A percentile compares a stretch with the other conserved stretches of the same genome.
These are phyloP conservation scores for button mushroom (Agaricus bisporus) DNA, from an alignment of 768 basidiomycete genomes.

Conservation along the genomic window DNA sequence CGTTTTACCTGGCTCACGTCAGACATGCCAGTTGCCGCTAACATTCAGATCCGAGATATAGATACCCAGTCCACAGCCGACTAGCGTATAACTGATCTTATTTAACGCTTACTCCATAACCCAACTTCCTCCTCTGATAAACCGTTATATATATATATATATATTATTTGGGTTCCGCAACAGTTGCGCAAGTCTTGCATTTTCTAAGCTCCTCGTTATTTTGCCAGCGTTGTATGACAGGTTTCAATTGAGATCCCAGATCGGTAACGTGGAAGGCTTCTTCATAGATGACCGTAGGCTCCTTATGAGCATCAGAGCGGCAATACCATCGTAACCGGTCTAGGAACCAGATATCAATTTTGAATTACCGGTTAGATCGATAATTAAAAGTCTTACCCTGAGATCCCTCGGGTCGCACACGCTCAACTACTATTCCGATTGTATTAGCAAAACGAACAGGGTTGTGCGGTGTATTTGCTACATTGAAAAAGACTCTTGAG, in stretches of 20 bases:
- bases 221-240: conserved; percentile 86
- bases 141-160: not conserved
- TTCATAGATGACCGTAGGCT: conserved; percentile 40
- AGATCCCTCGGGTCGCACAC: conserved; percentile 68
- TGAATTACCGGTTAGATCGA: not conserved
- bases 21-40: not conserved
- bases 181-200: conserved; percentile 63
- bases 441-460: conserved; percentile 89
- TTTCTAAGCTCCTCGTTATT: conserved; percentile 52
- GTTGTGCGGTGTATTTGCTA: conserved; percentile 95
- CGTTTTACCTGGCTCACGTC: not conserved
- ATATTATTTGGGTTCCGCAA: conserved; percentile 31
- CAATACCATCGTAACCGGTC: conserved; percentile 96
- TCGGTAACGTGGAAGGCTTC: conserved; percentile 85
- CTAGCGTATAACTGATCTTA: no score
- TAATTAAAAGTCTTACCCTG: conserved; percentile 42
- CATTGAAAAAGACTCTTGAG: not conserved
- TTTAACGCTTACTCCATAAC: not conserved
- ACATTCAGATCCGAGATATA: not conserved
- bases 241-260: conserved; percentile 90
- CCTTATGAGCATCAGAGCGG: conserved; percentile 47
- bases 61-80: no score
- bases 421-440: conserved; percentile 87
- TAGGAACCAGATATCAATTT: conserved; percentile 23
- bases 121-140: not conserved